phyloP scores from a whole-genome alignment of 169 alveolate species.

The Plasmodium cynomolgi region DNA sequence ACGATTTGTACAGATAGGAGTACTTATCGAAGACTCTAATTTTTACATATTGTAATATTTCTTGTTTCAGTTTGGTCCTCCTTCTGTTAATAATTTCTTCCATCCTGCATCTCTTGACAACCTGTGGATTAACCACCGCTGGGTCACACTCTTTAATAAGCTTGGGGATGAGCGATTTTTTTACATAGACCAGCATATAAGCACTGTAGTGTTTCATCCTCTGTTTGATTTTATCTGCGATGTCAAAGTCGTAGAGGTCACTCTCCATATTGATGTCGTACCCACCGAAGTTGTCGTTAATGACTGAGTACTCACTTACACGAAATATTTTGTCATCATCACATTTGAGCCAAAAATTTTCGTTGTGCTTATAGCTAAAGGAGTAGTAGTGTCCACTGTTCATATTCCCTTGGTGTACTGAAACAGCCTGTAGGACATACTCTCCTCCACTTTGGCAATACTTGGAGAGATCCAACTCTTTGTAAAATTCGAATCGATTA shows the following conservation, averaged over 20 bases:
- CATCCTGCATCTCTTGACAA: slow-evolving; percentile 80
- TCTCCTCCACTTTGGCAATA: slow-evolving; percentile 79
- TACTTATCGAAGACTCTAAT: slow-evolving; percentile 77
- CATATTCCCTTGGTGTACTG: slow-evolving; percentile 96
- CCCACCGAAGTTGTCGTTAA: slow-evolving; percentile 92
- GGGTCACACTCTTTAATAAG: slow-evolving; percentile 89
- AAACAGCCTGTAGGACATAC: slow-evolving; percentile 93
- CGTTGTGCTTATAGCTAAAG: slow-evolving; percentile 83
- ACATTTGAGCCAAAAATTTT: slow-evolving; percentile 91
- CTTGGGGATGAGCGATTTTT: slow-evolving; percentile 87
- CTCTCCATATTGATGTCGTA: slow-evolving; percentile 87
- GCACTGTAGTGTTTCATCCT: slow-evolving; percentile 91
- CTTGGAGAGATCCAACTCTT: slow-evolving; percentile 89
- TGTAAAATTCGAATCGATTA: slow-evolving; percentile 92
- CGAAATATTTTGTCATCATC: slow-evolving; percentile 94
- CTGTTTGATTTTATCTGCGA: slow-evolving; percentile 75
- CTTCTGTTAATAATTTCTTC: slow-evolving; percentile 80
- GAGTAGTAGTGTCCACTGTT: slow-evolving; percentile 97
- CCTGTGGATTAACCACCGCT: slow-evolving; percentile 83
- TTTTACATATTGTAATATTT: slow-evolving; percentile 81
- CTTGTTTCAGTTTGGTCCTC: slow-evolving; percentile 81
- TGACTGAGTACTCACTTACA: slow-evolving; percentile 90
- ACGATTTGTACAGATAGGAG: slow-evolving; percentile 75
- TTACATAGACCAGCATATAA: slow-evolving; percentile 94
- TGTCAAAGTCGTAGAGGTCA: slow-evolving; percentile 55